phyloP scores from a whole-genome alignment of 768 basidiomycete genomes.

The Cystobasidiopsis lactophilus region DNA sequence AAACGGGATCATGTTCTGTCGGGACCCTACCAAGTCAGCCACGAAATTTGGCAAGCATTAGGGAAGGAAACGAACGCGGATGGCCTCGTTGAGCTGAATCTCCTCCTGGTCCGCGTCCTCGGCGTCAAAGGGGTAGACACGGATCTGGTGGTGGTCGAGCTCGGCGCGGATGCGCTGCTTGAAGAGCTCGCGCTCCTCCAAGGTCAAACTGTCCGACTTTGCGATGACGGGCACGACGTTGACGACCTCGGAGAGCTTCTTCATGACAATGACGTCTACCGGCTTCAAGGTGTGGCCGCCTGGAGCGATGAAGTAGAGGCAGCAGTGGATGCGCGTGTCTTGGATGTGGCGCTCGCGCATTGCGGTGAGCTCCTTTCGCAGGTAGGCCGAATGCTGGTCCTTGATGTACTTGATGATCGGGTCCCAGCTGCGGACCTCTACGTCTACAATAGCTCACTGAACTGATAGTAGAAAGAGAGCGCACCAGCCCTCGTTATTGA shows the following conservation, averaged over 20 bases:
- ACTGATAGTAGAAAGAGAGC: constrained; percentile 19
- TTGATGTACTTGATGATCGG: constrained; percentile 98
- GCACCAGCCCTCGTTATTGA: constrained; percentile 96
- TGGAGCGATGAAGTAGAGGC: constrained; percentile 93
- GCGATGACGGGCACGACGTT: constrained; percentile 99
- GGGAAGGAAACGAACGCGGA: constrained; percentile 39
- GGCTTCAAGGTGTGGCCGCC: constrained; percentile 93
- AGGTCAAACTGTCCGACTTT: constrained; percentile 80
- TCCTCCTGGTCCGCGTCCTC: constrained; percentile 92
- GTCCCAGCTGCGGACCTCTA: constrained; percentile 56
- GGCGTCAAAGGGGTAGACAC: constrained; percentile 87
- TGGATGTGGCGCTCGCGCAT: constrained; percentile 96
- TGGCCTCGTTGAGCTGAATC: constrained; percentile 62
- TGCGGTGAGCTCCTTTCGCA: constrained; percentile 95
- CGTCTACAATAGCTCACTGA: not conserved
- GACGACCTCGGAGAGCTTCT: constrained; percentile 94
- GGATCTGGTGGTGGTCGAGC: constrained; percentile 71
- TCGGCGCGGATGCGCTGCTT: constrained; percentile 87
- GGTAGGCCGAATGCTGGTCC: constrained; percentile 95
- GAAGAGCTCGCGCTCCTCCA: constrained; percentile 79
- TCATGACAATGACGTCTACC: constrained; percentile 96
- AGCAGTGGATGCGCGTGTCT: constrained; percentile 96
- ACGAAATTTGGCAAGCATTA: not conserved
- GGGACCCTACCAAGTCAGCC: not conserved
- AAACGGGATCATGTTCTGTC: constrained; percentile 78